These are phyloP conservation scores for Fusarium bactridioides DNA, from an alignment of 2,329 filamentous ascomycete genomes.

Conservation along the genomic window DNA sequence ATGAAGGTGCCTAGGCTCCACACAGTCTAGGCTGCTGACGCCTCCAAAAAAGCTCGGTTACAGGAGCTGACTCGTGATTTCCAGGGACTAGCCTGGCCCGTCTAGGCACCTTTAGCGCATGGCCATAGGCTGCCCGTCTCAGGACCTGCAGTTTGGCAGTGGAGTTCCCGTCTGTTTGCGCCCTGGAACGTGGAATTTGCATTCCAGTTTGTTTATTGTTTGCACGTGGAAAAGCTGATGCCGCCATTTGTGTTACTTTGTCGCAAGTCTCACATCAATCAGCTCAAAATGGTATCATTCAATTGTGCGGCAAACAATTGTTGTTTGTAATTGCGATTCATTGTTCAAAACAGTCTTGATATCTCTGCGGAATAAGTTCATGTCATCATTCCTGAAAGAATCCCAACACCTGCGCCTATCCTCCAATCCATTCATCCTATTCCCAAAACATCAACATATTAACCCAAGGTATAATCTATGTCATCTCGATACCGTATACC, in stretches of 20 bases:
- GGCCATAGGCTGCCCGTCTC: not conserved
- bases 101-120: conserved; percentile 3
- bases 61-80: conserved; percentile 23
- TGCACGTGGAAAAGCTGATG: conserved; percentile 21
- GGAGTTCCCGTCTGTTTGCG: not conserved
- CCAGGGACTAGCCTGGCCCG: conserved; percentile 1
- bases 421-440: not conserved
- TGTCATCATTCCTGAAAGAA: conserved; percentile 12
- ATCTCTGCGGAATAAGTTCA: conserved; percentile 5
- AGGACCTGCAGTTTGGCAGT: not conserved
- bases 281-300: not conserved
- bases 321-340: not conserved
- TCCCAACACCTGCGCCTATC: not conserved
- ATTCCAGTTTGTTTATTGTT: not conserved
- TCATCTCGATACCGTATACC: conserved; percentile 27
- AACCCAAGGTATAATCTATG: not conserved
- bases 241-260: conserved; percentile 2
- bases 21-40: conserved; percentile 29
- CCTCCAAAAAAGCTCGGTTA: conserved; percentile 4
- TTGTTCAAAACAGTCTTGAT: conserved; percentile 27
- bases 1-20: not conserved
- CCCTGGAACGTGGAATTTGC: conserved; percentile 4
- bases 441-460: conserved; percentile 3
- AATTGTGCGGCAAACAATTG: not conserved
- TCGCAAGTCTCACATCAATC: not conserved